phyloP scores from a whole-genome alignment of 768 basidiomycete species.

The Collybia sp. region DNA sequence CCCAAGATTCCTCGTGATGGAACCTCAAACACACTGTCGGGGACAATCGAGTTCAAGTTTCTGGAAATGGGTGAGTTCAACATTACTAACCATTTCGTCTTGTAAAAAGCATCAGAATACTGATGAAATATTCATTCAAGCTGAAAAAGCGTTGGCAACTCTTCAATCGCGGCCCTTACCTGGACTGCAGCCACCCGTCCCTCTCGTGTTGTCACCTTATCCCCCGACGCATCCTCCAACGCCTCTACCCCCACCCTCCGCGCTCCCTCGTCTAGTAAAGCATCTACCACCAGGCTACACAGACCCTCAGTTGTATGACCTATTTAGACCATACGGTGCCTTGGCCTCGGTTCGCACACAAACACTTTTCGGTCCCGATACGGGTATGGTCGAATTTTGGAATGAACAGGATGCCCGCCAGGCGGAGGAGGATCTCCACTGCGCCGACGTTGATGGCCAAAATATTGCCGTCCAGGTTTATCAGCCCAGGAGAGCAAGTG shows the following conservation, averaged over 20 bases:
- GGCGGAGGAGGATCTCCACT: conserved; percentile 81
- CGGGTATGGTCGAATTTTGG: conserved; percentile 82
- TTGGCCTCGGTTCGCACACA: conserved; percentile 74
- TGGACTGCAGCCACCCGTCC: conserved; percentile 50
- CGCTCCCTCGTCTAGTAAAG: conserved; percentile 78
- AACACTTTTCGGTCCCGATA: conserved; percentile 73
- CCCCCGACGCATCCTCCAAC: conserved; percentile 76
- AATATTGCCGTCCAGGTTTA: conserved; percentile 83
- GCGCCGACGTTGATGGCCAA: conserved; percentile 76
- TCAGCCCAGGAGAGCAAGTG: conserved; percentile 59
- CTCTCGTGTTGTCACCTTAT: conserved; percentile 75
- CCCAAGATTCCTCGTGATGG: conserved; percentile 69
- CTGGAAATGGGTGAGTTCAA: conserved; percentile 67
- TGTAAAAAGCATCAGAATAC: no score
- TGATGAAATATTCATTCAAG: conserved; percentile 29
- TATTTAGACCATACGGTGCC: conserved; percentile 82
- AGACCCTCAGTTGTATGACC: conserved; percentile 75
- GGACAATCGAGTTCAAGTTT: conserved; percentile 81
- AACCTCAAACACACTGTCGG: conserved; percentile 46
- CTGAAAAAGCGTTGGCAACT: conserved; percentile 85
- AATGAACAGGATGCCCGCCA: conserved; percentile 77
- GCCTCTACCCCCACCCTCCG: conserved; percentile 69
- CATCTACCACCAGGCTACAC: conserved; percentile 68
- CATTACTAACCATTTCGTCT: no score
- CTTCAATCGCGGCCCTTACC: conserved; percentile 74